phyloP scores from a whole-genome alignment of 1,139 yeast species.

The Ogataea hybrid region DNA sequence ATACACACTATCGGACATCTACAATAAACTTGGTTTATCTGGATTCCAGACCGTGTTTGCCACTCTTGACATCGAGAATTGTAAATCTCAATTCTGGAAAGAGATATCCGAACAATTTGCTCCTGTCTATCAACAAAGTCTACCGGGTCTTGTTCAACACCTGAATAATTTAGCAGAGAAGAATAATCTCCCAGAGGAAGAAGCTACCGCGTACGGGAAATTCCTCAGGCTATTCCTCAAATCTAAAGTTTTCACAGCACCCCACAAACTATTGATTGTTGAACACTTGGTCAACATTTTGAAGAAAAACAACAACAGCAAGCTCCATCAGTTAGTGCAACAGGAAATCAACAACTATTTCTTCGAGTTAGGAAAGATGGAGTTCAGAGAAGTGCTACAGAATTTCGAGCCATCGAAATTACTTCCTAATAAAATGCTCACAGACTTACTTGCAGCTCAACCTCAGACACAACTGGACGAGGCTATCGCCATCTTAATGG shows the following conservation, averaged over 20 bases:
- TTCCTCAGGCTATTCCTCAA: slow-evolving; percentile 28
- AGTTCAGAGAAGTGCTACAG: slow-evolving; percentile 40
- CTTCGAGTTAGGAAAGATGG: slow-evolving; percentile 31
- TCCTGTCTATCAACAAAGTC: slow-evolving; percentile 17
- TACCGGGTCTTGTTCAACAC: slow-evolving; percentile 29
- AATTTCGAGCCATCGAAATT: slow-evolving; percentile 52
- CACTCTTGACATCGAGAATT: slow-evolving; percentile 3
- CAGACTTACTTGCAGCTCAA: slow-evolving; percentile 31
- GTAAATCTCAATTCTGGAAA: neutral
- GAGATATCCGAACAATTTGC: slow-evolving; percentile 20
- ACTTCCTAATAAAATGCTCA: slow-evolving; percentile 50
- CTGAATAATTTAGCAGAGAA: slow-evolving; percentile 20
- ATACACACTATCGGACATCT: neutral
- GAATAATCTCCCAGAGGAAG: slow-evolving; percentile 13
- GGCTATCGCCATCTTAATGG: slow-evolving; percentile 51
- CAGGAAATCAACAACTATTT: slow-evolving; percentile 24
- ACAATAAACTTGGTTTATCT: neutral
- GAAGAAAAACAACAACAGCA: slow-evolving; percentile 3
- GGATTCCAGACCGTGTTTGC: slow-evolving; percentile 1
- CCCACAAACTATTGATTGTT: slow-evolving; percentile 31
- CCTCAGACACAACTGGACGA: slow-evolving; percentile 20
- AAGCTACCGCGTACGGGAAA: slow-evolving; percentile 6
- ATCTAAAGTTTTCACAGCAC: slow-evolving; percentile 29
- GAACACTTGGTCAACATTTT: slow-evolving; percentile 19
- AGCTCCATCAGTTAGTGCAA: slow-evolving; percentile 14